phyloP scores from a whole-genome alignment of 106 monocot species.

The Allium fistulosum region DNA sequence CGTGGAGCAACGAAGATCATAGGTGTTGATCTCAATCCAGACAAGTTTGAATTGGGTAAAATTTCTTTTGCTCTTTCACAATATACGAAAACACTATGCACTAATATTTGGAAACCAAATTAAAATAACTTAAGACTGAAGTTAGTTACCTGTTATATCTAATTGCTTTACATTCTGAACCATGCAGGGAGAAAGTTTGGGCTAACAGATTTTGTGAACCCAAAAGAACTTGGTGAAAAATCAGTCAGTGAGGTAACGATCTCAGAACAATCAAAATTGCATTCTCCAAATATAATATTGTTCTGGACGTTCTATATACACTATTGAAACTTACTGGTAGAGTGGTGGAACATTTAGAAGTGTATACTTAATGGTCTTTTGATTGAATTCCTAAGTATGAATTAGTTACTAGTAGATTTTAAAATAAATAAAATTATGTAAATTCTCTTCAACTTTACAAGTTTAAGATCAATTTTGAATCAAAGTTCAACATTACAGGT shows the following conservation, averaged over 20 bases:
- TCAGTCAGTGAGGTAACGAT: conserved; percentile 35
- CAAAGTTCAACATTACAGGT: conserved; percentile 17
- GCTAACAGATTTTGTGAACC: conserved; percentile 77
- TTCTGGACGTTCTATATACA: too few species aligned
- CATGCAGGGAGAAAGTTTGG: conserved; percentile 81
- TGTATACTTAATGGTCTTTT: background rate
- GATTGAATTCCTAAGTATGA: background rate
- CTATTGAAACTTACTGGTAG: too few species aligned
- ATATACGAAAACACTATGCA: too few species aligned
- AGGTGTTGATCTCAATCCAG: conserved; percentile 77
- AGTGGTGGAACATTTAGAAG: too few species aligned
- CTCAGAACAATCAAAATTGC: too few species aligned
- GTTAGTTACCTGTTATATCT: too few species aligned
- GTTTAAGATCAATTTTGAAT: background rate
- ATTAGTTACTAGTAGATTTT: background rate
- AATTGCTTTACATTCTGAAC: too few species aligned
- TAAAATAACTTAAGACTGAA: too few species aligned
- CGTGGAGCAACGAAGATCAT: conserved; percentile 72
- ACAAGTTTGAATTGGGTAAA: conserved; percentile 65
- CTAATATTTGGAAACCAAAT: too few species aligned
- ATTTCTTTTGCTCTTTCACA: too few species aligned
- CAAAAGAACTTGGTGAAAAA: conserved; percentile 63
- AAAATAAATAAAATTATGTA: background rate
- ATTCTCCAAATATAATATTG: too few species aligned
- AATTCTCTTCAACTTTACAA: background rate